phyloP scores from a whole-genome alignment of 805 yeast genomes.

The Ogataea ramenticola region DNA sequence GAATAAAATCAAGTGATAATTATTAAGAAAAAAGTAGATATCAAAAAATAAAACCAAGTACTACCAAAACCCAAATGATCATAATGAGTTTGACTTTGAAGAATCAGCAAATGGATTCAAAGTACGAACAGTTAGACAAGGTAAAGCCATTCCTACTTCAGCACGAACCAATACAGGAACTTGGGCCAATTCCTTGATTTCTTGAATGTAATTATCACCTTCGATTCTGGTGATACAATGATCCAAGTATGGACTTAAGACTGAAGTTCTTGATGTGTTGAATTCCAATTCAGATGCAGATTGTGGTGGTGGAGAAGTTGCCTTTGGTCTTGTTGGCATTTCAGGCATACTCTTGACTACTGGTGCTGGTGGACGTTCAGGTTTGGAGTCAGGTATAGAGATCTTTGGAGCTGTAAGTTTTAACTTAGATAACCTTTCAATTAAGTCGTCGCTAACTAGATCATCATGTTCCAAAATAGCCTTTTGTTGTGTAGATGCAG shows the following conservation, averaged over 20 bases:
- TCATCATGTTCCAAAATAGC: conserved; percentile 23
- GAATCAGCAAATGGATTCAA: conserved; percentile 64
- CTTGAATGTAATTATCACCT: conserved; percentile 64
- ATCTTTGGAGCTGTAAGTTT: conserved; percentile 43
- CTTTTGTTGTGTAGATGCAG: conserved; percentile 53
- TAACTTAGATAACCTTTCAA: conserved; percentile 41
- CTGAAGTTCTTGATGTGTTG: conserved; percentile 21
- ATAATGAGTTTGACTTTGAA: not conserved
- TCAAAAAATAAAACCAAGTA: conserved; percentile 1
- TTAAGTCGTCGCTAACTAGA: conserved; percentile 34
- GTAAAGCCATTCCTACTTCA: conserved; percentile 92
- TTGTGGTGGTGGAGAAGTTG: conserved; percentile 3
- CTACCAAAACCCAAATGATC: not conserved
- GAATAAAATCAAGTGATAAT: not conserved
- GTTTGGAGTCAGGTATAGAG: conserved; percentile 18
- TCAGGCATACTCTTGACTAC: conserved; percentile 23
- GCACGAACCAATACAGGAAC: conserved; percentile 85
- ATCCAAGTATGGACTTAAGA: conserved; percentile 51
- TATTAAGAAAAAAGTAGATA: too few species aligned
- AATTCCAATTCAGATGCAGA: conserved; percentile 6
- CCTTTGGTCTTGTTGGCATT: conserved; percentile 9
- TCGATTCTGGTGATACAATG: conserved; percentile 54
- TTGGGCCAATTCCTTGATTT: conserved; percentile 65
- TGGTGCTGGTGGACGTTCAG: conserved; percentile 4
- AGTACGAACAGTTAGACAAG: conserved; percentile 88